phyloP scores from a whole-genome alignment of 768 basidiomycete species.

The Peribolospora kevripleyi region DNA sequence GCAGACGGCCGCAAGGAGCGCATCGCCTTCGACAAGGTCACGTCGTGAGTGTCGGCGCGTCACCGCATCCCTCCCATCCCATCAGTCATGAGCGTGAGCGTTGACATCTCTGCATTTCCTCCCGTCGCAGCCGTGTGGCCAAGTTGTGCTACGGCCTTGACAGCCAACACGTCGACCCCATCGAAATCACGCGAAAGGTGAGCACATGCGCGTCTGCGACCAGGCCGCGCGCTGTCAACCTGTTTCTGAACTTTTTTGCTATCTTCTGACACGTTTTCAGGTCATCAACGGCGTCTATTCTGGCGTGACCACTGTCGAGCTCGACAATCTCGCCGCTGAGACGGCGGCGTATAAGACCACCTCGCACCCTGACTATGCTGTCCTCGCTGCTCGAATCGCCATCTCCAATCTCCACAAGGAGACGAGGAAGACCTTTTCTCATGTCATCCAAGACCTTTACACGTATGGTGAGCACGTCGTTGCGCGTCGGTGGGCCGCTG shows the following conservation, averaged over 20 bases:
- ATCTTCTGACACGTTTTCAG: slow-evolving; percentile 5
- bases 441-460: slow-evolving; percentile 75
- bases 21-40: slow-evolving; percentile 77
- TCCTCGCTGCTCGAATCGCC: slow-evolving; percentile 93
- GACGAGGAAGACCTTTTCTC: slow-evolving; percentile 86
- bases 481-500: not conserved
- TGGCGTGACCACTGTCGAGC: slow-evolving; percentile 88
- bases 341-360: slow-evolving; percentile 95
- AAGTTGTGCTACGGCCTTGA: slow-evolving; percentile 86
- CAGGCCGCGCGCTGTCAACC: slow-evolving; percentile 4
- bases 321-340: slow-evolving; percentile 32
- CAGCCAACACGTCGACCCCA: slow-evolving; percentile 68
- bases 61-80: not conserved
- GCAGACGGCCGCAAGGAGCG: slow-evolving; percentile 54
- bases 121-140: slow-evolving; percentile 14
- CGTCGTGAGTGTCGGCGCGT: not conserved
- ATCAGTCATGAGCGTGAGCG: not conserved
- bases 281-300: slow-evolving; percentile 76
- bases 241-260: not conserved
- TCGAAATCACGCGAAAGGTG: slow-evolving; percentile 66
- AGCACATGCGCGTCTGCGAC: not conserved
- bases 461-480: slow-evolving; percentile 39
- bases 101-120: not conserved
- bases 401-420: slow-evolving; percentile 98
- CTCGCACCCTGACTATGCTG: slow-evolving; percentile 49